Conservation (phyloP, 257 asterid species). For the Nicotiana paniculata region DNA sequence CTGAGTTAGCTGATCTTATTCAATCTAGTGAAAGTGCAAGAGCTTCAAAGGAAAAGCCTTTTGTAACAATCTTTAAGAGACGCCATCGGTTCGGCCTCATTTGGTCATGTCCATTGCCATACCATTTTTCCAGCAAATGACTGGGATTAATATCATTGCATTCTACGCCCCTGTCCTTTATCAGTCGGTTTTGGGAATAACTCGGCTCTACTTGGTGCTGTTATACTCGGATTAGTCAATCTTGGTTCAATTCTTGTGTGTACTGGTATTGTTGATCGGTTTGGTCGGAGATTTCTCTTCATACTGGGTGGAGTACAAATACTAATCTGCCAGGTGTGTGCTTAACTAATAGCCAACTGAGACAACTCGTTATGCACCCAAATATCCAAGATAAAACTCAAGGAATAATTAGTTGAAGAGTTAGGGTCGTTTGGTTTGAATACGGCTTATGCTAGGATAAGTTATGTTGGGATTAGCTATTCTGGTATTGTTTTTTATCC, state of each 20-base stretch:
- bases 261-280: constrained; percentile 61
- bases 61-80: constrained; percentile 60
- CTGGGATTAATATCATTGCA: constrained; percentile 83
- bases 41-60: constrained; percentile 61
- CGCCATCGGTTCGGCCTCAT: constrained; percentile 50
- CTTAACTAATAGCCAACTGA: neutral
- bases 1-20: constrained; percentile 57
- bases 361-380: neutral
- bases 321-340: constrained; percentile 46
- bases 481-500: too few species aligned
- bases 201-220: constrained; percentile 64
- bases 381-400: neutral
- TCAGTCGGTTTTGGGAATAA: constrained; percentile 69
- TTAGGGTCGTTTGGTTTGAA: neutral
- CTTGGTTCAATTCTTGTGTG: constrained; percentile 60
- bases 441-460: too few species aligned
- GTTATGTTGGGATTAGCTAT: too few species aligned
- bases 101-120: constrained; percentile 55
- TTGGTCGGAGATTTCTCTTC: constrained; percentile 52
- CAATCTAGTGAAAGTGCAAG: constrained; percentile 72
- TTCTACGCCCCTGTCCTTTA: constrained; percentile 76
- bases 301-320: constrained; percentile 78
- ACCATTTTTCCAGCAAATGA: constrained; percentile 78
- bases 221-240: constrained; percentile 71
- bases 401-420: neutral